A percentile compares a stretch with the other conserved stretches of the same genome.
phyloP scores from a whole-genome alignment of 2,329 filamentous ascomycete genomes.

The Trichoderma polysporum region DNA sequence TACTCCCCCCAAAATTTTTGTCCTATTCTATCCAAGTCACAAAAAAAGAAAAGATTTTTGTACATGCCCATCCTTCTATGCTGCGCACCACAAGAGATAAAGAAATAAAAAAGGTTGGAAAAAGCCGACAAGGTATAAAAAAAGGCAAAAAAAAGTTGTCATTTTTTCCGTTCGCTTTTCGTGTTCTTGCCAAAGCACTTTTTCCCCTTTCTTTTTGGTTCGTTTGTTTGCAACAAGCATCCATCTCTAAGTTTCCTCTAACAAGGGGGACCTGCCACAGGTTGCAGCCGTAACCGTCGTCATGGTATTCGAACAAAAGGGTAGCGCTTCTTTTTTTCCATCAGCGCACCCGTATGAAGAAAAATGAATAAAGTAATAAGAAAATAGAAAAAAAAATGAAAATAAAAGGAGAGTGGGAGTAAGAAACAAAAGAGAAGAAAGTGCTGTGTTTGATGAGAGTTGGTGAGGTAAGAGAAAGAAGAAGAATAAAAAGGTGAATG shows the following conservation, averaged over 20 bases:
- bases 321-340: not conserved
- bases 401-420: slow-evolving; percentile 11
- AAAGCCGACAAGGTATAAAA: not conserved
- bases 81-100: slow-evolving; percentile 3
- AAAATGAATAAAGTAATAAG: not conserved
- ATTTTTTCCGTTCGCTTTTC: not conserved
- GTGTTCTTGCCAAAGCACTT: slow-evolving; percentile 11
- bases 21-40: slow-evolving; percentile 25
- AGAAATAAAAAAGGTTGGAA: not conserved
- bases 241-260: slow-evolving; percentile 17
- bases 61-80: slow-evolving; percentile 23
- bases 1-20: slow-evolving; percentile 17
- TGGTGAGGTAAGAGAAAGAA: not conserved
- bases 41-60: not conserved
- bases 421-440: not conserved
- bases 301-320: slow-evolving; percentile 18
- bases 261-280: slow-evolving; percentile 18
- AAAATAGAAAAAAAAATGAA: slow-evolving; percentile 5
- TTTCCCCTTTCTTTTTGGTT: not conserved
- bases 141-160: not conserved
- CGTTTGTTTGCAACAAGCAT: slow-evolving; percentile 13
- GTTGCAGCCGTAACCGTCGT: slow-evolving; percentile 26
- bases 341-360: slow-evolving; percentile 1
- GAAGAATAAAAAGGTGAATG: slow-evolving; percentile 2
- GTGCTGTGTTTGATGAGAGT: not conserved